Conservation (phyloP, 148 eudicot genomes). For the Cornus controversa region DNA sequence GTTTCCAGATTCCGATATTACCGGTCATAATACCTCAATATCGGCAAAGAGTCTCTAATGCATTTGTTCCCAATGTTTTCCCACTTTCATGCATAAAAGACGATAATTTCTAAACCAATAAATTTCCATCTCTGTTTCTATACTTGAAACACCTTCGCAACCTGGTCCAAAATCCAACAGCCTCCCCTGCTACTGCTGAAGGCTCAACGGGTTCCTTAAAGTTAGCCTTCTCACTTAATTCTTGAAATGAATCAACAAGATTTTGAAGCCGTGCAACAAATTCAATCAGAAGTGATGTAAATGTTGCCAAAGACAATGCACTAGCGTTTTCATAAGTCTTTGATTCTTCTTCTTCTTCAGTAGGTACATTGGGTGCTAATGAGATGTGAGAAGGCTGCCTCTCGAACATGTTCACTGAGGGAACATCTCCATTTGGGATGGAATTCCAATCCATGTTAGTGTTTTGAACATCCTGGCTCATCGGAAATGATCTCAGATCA, state of each 20-base stretch:
- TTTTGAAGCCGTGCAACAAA: constrained; percentile 84
- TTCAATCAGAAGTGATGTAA: constrained; percentile 66
- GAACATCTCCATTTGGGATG: constrained; percentile 8
- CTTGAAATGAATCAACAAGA: constrained; percentile 63
- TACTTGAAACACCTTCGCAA: constrained; percentile 19
- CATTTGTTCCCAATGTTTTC: too few relatives aligned
- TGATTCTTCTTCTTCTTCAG: constrained; percentile 36
- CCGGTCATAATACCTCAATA: too few relatives aligned
- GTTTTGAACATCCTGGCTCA: constrained; percentile 29
- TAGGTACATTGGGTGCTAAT: constrained; percentile 22
- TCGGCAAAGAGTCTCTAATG: too few relatives aligned
- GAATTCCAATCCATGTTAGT: constrained; percentile 1
- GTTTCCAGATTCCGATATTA: too few relatives aligned
- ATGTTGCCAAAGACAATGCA: constrained; percentile 69
- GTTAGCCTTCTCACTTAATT: constrained; percentile 62
- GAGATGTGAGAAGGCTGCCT: constrained; percentile 34
- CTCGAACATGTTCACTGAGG: constrained; percentile 15
- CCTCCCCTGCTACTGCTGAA: constrained; percentile 3
- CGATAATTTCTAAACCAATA: constrained; percentile 15
- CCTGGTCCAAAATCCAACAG: constrained; percentile 29
- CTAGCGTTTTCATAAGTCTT: constrained; percentile 73
- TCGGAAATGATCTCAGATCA: constrained; percentile 20
- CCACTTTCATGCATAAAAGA: too few relatives aligned
- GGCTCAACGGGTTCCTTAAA: constrained; percentile 48
- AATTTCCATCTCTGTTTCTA: constrained; percentile 21